These are phyloP conservation scores for Nothophaeocryptopus gaeumannii DNA, from an alignment of 2,329 filamentous ascomycete genomes.

Conservation along the genomic window DNA sequence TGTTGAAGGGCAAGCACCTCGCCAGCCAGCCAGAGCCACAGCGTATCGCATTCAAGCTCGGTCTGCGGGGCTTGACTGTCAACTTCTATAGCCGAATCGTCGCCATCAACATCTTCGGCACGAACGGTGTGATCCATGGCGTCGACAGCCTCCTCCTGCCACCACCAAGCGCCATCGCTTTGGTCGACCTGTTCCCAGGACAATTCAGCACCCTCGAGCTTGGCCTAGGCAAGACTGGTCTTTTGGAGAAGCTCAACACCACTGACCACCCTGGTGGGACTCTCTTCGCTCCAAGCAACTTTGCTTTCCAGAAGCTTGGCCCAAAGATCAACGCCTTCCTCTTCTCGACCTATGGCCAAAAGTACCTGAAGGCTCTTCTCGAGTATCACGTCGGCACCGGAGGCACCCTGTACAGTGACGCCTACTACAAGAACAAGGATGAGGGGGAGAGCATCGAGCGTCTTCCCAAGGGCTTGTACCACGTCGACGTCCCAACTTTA, in stretches of 20 bases:
- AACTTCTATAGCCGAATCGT: constrained; percentile 76
- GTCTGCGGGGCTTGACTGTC: constrained; percentile 62
- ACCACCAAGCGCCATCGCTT: constrained; percentile 62
- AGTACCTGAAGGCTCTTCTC: constrained; percentile 74
- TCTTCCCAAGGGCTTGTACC: constrained; percentile 51
- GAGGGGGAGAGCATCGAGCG: constrained; percentile 32
- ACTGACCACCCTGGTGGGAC: constrained; percentile 64
- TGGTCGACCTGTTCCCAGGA: constrained; percentile 63
- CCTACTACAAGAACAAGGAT: constrained; percentile 57
- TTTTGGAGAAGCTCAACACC: constrained; percentile 59
- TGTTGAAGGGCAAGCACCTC: constrained; percentile 58
- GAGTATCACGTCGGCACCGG: constrained; percentile 75
- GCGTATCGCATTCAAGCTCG: constrained; percentile 66
- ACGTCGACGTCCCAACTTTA: constrained; percentile 70
- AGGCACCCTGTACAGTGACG: constrained; percentile 78
- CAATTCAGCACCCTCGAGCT: constrained; percentile 77
- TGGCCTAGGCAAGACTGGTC: constrained; percentile 70
- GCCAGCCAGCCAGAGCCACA: constrained; percentile 62
- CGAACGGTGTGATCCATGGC: constrained; percentile 78
- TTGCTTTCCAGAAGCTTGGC: constrained; percentile 74
- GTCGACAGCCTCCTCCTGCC: constrained; percentile 74
- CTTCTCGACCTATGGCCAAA: constrained; percentile 70
- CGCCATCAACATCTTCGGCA: constrained; percentile 66
- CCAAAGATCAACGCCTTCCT: constrained; percentile 75
- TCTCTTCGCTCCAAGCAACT: constrained; percentile 77